Percentiles rank a stretch among this genome's conserved stretches.
Conservation (phyloP, 495 filamentous ascomycete species). For the Pseudomonodictys pantanalensis region DNA sequence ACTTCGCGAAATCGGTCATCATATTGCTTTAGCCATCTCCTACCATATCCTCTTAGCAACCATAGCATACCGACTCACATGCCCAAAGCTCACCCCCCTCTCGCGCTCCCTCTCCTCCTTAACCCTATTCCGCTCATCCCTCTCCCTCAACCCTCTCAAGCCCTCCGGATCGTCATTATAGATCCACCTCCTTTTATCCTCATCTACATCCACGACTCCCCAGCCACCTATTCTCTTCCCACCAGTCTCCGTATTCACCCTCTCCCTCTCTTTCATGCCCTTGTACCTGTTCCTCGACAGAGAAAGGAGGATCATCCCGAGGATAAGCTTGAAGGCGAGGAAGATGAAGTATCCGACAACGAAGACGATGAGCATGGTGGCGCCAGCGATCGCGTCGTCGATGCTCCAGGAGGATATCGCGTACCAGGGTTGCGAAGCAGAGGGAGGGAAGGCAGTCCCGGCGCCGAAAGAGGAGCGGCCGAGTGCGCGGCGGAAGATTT, state of each 20-base stretch:
- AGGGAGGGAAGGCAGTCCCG: slow-evolving; percentile 39
- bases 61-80: slow-evolving; percentile 86
- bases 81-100: slow-evolving; percentile 55
- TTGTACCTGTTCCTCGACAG: slow-evolving; percentile 74
- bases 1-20: too few species aligned
- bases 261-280: slow-evolving; percentile 72
- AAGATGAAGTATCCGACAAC: slow-evolving; percentile 73
- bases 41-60: slow-evolving; percentile 92
- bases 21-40: too few species aligned
- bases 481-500: slow-evolving; percentile 68
- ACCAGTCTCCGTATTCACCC: slow-evolving; percentile 56
- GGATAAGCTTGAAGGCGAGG: slow-evolving; percentile 74
- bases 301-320: slow-evolving; percentile 76
- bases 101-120: slow-evolving; percentile 59
- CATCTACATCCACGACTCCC: slow-evolving; percentile 82
- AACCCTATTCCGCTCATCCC: slow-evolving; percentile 53
- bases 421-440: neutral
- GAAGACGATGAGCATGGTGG: slow-evolving; percentile 76
- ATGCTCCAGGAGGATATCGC: slow-evolving; percentile 34
- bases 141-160: slow-evolving; percentile 63
- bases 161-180: slow-evolving; percentile 81
- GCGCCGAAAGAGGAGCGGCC: slow-evolving; percentile 60
- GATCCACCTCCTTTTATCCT: slow-evolving; percentile 81
- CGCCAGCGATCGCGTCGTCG: slow-evolving; percentile 66
- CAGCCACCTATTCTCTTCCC: slow-evolving; percentile 74